Percentiles rank a stretch among this genome's conserved stretches.
These are phyloP conservation scores for Zizania latifolia DNA, from an alignment of 176 grass and related monocot genomes.

Conservation along the genomic window DNA sequence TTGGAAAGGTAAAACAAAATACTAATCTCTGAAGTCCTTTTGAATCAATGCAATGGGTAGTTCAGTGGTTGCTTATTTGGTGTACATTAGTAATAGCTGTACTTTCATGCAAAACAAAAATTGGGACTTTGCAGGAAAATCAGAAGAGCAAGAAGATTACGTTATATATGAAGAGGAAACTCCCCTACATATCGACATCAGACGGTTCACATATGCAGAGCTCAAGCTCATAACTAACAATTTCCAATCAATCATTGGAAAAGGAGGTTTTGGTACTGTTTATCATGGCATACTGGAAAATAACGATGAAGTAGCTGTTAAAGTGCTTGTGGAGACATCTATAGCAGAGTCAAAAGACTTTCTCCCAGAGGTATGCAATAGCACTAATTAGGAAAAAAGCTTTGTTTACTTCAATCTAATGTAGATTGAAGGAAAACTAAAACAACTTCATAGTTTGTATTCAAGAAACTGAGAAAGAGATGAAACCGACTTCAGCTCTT, in stretches of 20 bases:
- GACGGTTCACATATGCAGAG: conserved; percentile 35
- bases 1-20: conserved; percentile 16
- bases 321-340: conserved; percentile 29
- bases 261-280: conserved; percentile 45
- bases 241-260: conserved; percentile 29
- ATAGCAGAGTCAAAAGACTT: conserved; percentile 30
- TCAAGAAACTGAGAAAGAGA: too few species aligned
- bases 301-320: conserved; percentile 34
- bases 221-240: conserved; percentile 30
- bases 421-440: background rate
- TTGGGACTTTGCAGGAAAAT: conserved; percentile 3
- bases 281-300: conserved; percentile 41
- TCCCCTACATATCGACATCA: conserved; percentile 22
- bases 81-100: background rate
- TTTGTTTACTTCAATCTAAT: background rate
- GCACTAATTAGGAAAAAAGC: background rate
- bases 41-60: background rate
- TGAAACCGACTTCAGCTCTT: background rate
- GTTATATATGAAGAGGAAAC: conserved; percentile 32
- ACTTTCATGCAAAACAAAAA: background rate
- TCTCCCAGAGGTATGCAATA: conserved; percentile 31
- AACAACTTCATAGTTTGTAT: background rate
- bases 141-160: conserved; percentile 15
- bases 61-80: background rate
- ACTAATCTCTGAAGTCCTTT: background rate